phyloP scores from a whole-genome alignment of 768 basidiomycete genomes.

The Coprinopsis sp. region DNA sequence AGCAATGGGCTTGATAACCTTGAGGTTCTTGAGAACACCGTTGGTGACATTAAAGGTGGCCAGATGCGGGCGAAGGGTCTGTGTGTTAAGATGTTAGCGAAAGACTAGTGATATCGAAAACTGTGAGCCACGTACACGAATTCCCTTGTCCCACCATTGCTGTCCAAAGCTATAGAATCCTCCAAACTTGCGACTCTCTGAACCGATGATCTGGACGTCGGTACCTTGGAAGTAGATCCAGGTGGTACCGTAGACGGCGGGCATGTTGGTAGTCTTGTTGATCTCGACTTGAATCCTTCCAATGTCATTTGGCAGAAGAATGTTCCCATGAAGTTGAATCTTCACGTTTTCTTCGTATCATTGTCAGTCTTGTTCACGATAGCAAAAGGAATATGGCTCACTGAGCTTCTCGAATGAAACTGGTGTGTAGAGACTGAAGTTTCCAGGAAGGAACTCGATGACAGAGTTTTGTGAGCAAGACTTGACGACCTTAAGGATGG shows the following conservation, averaged over 20 bases:
- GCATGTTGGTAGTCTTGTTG: constrained; percentile 32
- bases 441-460: constrained; percentile 30
- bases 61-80: constrained; percentile 42
- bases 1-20: constrained; percentile 46
- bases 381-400: constrained; percentile 12
- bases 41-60: constrained; percentile 44
- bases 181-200: constrained; percentile 34
- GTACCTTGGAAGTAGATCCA: constrained; percentile 44
- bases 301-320: constrained; percentile 40
- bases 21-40: constrained; percentile 30
- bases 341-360: constrained; percentile 30
- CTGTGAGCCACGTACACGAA: constrained; percentile 26
- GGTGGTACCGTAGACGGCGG: constrained; percentile 36
- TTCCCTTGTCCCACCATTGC: constrained; percentile 46
- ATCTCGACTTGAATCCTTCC: constrained; percentile 36
- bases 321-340: constrained; percentile 38
- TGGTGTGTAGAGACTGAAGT: constrained; percentile 35
- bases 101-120: neutral
- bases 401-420: constrained; percentile 29
- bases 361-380: neutral
- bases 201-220: constrained; percentile 37
- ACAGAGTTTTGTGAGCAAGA: constrained; percentile 29
- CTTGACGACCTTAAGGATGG: constrained; percentile 31
- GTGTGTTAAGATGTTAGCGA: neutral
- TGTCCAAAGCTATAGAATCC: constrained; percentile 44